Conservation (phyloP, 352 stramenopile species). For the Peronospora farinosa region DNA sequence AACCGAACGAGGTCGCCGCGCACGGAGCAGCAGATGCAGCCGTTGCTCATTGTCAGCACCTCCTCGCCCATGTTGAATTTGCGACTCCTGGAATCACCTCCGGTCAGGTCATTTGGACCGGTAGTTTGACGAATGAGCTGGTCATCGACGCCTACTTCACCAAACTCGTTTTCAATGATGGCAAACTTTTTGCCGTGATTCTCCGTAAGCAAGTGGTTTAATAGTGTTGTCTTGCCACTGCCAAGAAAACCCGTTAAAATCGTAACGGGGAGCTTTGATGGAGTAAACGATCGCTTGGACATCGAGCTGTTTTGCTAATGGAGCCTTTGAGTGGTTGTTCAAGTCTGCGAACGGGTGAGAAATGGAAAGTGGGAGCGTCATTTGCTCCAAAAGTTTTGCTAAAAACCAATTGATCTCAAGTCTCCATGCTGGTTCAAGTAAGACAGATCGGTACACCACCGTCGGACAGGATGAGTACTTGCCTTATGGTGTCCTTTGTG, state of each 20-base stretch:
- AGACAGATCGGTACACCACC: too few relatives aligned
- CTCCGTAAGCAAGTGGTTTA: slow-evolving; percentile 91
- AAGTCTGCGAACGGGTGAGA: slow-evolving; percentile 9
- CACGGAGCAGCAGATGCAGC: slow-evolving; percentile 95
- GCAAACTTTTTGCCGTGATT: slow-evolving; percentile 89
- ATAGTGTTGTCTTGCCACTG: slow-evolving; percentile 91
- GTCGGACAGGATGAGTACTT: too few relatives aligned
- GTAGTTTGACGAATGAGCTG: slow-evolving; percentile 57
- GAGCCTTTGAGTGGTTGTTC: slow-evolving; percentile 6
- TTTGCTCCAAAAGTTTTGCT: slow-evolving; percentile 1
- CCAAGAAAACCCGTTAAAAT: slow-evolving; percentile 91
- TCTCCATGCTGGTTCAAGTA: not conserved
- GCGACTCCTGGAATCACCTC: slow-evolving; percentile 25
- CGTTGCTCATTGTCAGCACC: slow-evolving; percentile 91
- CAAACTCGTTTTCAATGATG: slow-evolving; percentile 97
- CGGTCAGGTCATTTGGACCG: slow-evolving; percentile 11
- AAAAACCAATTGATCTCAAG: not conserved
- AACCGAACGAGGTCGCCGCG: slow-evolving; percentile 69
- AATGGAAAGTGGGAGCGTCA: slow-evolving; percentile 21
- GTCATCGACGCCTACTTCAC: slow-evolving; percentile 89
- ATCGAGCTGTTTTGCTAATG: slow-evolving; percentile 16
- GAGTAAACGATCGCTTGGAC: slow-evolving; percentile 27
- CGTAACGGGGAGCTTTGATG: slow-evolving; percentile 67
- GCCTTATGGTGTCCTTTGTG: too few relatives aligned
- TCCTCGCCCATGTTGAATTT: slow-evolving; percentile 53